These are phyloP conservation scores for Ophiobolus disseminans DNA, from an alignment of 2,329 filamentous ascomycete genomes.

Conservation along the genomic window DNA sequence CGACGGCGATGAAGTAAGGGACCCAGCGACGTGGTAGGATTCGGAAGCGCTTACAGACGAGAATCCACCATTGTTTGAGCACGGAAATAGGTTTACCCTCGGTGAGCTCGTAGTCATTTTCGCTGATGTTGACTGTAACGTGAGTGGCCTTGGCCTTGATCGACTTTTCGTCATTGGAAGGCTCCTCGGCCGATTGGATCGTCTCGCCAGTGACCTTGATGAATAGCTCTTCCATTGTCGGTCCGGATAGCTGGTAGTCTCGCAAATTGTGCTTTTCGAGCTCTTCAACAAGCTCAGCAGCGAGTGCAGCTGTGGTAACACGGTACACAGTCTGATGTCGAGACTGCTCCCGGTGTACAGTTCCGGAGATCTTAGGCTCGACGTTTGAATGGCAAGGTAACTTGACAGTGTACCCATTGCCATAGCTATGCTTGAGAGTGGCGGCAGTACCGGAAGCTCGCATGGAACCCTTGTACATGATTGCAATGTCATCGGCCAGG, in stretches of 20 bases:
- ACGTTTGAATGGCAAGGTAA: slow-evolving; percentile 20
- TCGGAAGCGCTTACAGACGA: slow-evolving; percentile 77
- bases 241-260: slow-evolving; percentile 84
- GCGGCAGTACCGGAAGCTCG: slow-evolving; percentile 82
- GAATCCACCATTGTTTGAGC: slow-evolving; percentile 70
- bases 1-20: slow-evolving; percentile 74
- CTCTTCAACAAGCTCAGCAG: slow-evolving; percentile 71
- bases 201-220: slow-evolving; percentile 78
- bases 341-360: slow-evolving; percentile 48
- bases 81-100: slow-evolving; percentile 74
- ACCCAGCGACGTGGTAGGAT: slow-evolving; percentile 78
- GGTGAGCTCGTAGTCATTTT: slow-evolving; percentile 54
- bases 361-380: slow-evolving; percentile 17
- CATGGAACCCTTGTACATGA: slow-evolving; percentile 69
- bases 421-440: slow-evolving; percentile 77
- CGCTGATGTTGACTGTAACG: slow-evolving; percentile 3
- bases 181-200: slow-evolving; percentile 27
- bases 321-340: slow-evolving; percentile 79
- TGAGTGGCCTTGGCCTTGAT: slow-evolving; percentile 11
- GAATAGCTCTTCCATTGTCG: slow-evolving; percentile 91
- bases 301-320: slow-evolving; percentile 70
- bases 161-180: slow-evolving; percentile 44
- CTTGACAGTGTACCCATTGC: slow-evolving; percentile 70
- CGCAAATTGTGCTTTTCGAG: slow-evolving; percentile 70
- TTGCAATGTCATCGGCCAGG: slow-evolving; percentile 6